Evolutionary conservation across 179 eudicot genomes (phyloP), one percentile per base, ranked within the genome.

Genomic region (Silene coronaria): DNA sequence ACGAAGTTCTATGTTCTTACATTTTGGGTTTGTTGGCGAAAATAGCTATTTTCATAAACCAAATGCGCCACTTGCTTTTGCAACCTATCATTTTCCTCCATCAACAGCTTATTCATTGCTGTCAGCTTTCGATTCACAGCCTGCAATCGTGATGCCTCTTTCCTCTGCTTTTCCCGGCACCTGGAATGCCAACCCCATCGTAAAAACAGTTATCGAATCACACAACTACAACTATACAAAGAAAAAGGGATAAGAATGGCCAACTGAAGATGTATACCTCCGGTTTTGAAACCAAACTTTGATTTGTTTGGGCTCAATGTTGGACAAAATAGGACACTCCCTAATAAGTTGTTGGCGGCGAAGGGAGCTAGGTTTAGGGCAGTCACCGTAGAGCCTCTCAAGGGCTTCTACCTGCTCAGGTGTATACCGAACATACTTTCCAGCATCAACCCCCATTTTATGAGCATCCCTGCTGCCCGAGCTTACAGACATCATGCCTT

Each of bases 281-380:
- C 91, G 67, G 34, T 88, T 88, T 73, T 88, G 89, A 78, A 88
- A 88, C 91, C 91, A 88, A 72, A 86, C 85, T 84, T 88, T 86
- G 81, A 88, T 88, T 75, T 88, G 89, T 75, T 82, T 86, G 28
- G 87, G 86, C 72, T 88, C 89, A 27, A 88, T 80, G 81, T 88
- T 91, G 72, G 95, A 89, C 72, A 93, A 91, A 79, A 94, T 94
- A 38, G 98, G 98, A 75, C 97, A 94, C 70, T 94, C 98, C 13
- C 98, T 81, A 57, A 94, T 94, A 24, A 94, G 97, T 78, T 94
- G 98, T 65, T 94, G 98, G 16, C 98, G 94, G 55, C 98, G 97
- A 78, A 90, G 82, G 6, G 97, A 92, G 79, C 90, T 92, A n/a
- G 97, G 97, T 72, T 92, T 92, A 3, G 97, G 97, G 75, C 97